phyloP scores from a whole-genome alignment of 139 green algal genomes.

The Chlorella sp. region DNA sequence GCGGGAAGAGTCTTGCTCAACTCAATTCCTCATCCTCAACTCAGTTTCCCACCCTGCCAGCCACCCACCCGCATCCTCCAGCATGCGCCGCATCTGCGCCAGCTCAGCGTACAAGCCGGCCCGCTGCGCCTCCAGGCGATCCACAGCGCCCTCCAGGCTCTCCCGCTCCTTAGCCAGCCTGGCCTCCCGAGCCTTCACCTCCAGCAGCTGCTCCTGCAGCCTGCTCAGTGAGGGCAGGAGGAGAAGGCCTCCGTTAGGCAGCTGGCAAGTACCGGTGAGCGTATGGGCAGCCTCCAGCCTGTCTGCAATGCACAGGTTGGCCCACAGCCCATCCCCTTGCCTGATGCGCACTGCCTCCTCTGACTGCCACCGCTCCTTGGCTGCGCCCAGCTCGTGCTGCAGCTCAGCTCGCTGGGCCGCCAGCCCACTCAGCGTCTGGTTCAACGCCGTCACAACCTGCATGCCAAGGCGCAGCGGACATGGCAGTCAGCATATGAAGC shows the following conservation, averaged over 20 bases:
- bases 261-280: too few species aligned
- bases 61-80: background rate
- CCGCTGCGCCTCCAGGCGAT: conserved; percentile 2
- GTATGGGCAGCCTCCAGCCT: too few species aligned
- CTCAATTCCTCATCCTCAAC: too few species aligned
- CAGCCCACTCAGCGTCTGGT: conserved; percentile 32
- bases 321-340: background rate
- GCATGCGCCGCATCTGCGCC: conserved; percentile 16
- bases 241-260: too few species aligned
- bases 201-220: conserved; percentile 41
- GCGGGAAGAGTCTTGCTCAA: too few species aligned
- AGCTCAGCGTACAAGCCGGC: background rate
- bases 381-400: conserved; percentile 13
- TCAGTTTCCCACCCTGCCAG: too few species aligned
- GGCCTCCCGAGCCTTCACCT: conserved; percentile 27
- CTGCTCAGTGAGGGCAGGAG: too few species aligned
- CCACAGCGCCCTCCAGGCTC: background rate
- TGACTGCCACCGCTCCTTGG: conserved; percentile 36
- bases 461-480: background rate
- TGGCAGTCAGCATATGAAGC: background rate
- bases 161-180: conserved; percentile 31
- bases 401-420: background rate
- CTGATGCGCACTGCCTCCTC: conserved; percentile 37
- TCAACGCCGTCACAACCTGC: conserved; percentile 11
- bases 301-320: too few species aligned